These are phyloP conservation scores for Phalaenopsis equestris DNA, from an alignment of 106 monocot species.

Conservation along the genomic window DNA sequence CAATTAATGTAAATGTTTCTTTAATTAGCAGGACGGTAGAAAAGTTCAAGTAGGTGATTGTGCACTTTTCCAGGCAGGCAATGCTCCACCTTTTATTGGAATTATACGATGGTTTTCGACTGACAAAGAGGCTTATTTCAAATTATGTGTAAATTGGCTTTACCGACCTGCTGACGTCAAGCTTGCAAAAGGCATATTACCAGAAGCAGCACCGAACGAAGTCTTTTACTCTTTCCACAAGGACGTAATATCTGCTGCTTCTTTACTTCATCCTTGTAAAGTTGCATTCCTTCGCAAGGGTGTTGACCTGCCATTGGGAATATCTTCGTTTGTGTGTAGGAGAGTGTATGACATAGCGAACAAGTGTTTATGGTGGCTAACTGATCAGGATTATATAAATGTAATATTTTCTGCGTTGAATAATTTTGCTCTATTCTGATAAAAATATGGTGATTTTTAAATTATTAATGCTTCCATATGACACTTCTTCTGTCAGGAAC, in stretches of 20 bases:
- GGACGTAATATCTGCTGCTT: slow-evolving; percentile 76
- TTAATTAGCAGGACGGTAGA: slow-evolving; percentile 55
- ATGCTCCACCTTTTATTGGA: slow-evolving; percentile 90
- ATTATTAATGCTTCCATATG: neutral
- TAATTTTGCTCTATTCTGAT: neutral
- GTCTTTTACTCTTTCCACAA: slow-evolving; percentile 91
- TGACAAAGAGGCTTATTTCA: slow-evolving; percentile 41
- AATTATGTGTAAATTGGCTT: slow-evolving; percentile 93
- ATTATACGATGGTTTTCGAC: slow-evolving; percentile 67
- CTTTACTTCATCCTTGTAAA: slow-evolving; percentile 94
- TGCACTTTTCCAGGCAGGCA: slow-evolving; percentile 83
- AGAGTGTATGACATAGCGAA: slow-evolving; percentile 83
- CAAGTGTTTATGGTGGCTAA: slow-evolving; percentile 97
- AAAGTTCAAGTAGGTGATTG: slow-evolving; percentile 82
- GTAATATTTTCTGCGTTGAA: slow-evolving; percentile 30
- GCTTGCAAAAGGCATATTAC: slow-evolving; percentile 56
- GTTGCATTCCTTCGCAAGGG: slow-evolving; percentile 88
- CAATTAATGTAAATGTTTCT: neutral
- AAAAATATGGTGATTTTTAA: neutral
- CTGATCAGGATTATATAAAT: slow-evolving; percentile 92
- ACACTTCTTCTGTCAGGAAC: slow-evolving; percentile 34
- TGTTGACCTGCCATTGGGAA: slow-evolving; percentile 68
- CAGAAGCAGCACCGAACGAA: slow-evolving; percentile 89
- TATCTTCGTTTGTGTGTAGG: slow-evolving; percentile 85
- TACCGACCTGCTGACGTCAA: slow-evolving; percentile 84